These are phyloP conservation scores for Abrus precatorius DNA, from an alignment of 306 rosid genomes.

Conservation along the genomic window DNA sequence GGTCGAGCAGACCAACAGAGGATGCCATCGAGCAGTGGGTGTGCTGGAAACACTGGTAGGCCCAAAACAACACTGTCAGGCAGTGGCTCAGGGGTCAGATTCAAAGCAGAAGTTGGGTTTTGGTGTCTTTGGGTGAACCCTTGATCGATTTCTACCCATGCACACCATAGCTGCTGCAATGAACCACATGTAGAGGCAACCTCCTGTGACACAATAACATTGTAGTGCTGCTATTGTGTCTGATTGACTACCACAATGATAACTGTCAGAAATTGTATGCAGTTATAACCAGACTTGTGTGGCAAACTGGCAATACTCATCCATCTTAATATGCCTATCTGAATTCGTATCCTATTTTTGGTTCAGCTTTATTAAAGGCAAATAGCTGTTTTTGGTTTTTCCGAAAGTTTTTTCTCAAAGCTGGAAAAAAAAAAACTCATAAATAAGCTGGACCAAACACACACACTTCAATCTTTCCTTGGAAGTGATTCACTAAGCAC, in stretches of 20 bases:
- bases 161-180: not conserved
- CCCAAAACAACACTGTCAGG: not conserved
- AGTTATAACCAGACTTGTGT: slow-evolving; percentile 5
- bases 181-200: not conserved
- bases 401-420: not conserved
- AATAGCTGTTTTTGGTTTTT: too few species aligned
- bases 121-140: not conserved
- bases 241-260: not conserved
- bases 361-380: not conserved
- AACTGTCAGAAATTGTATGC: not conserved
- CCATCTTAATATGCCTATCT: not conserved
- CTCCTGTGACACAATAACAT: not conserved
- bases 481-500: not conserved
- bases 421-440: not conserved
- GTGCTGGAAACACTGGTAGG: too few species aligned
- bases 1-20: too few species aligned
- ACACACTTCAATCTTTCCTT: not conserved
- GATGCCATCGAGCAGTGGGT: too few species aligned
- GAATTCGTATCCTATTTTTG: not conserved
- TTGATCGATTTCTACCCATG: not conserved
- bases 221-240: not conserved
- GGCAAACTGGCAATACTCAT: slow-evolving; percentile 6
- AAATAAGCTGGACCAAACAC: not conserved
- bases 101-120: not conserved
- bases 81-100: not conserved